A percentile compares a stretch with the other conserved stretches of the same genome.
These are phyloP conservation scores for Septoria petroselini DNA, from an alignment of 2,329 filamentous ascomycete species.

Conservation along the genomic window DNA sequence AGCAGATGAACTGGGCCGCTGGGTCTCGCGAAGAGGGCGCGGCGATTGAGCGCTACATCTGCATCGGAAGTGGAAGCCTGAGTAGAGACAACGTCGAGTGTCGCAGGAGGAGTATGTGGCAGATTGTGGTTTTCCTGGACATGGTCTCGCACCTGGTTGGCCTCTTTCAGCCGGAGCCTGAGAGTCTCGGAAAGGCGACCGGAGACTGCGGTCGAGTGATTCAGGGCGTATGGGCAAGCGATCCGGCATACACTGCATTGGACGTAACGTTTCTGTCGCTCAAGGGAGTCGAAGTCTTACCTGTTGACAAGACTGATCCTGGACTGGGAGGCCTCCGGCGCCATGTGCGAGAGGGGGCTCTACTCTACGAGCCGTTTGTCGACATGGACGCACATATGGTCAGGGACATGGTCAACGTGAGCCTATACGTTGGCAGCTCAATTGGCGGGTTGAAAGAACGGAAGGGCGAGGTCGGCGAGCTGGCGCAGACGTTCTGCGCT, in stretches of 20 bases:
- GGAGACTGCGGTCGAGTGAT: neutral
- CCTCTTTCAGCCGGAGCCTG: constrained; percentile 9
- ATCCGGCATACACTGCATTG: constrained; percentile 33
- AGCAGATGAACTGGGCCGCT: constrained; percentile 22
- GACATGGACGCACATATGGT: constrained; percentile 26
- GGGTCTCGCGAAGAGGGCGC: constrained; percentile 22
- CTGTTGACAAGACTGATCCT: constrained; percentile 6
- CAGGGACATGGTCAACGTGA: constrained; percentile 18
- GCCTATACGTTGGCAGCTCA: constrained; percentile 30
- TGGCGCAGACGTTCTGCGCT: constrained; percentile 20
- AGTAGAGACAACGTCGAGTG: constrained; percentile 33
- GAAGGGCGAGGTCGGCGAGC: constrained; percentile 10
- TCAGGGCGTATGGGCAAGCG: constrained; percentile 31
- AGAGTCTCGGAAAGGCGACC: neutral
- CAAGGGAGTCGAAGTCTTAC: constrained; percentile 24
- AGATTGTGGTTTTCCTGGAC: constrained; percentile 36
- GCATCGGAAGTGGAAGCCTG: constrained; percentile 35
- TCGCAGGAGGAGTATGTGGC: constrained; percentile 34
- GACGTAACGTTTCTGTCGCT: constrained; percentile 31
- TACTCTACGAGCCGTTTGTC: constrained; percentile 33
- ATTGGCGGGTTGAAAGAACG: constrained; percentile 19
- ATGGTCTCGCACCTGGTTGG: constrained; percentile 14
- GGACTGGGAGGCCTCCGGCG: constrained; percentile 20
- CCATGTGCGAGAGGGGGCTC: constrained; percentile 15
- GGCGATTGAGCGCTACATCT: constrained; percentile 32